Evolutionary conservation across 345 rosid species (phyloP), one percentile per base, ranked within the genome.

Genomic region (Balakata baccata): DNA sequence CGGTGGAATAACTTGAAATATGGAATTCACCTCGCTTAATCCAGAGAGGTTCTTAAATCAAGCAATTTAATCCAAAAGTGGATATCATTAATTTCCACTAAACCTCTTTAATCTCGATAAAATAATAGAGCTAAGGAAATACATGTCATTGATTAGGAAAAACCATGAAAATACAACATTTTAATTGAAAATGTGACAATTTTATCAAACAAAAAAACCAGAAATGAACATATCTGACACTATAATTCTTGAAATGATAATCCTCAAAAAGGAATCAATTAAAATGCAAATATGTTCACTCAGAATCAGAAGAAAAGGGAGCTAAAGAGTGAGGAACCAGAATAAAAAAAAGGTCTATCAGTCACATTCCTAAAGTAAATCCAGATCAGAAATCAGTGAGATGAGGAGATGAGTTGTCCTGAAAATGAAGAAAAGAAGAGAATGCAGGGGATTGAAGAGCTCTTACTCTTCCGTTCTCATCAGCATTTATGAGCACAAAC

Each of bases 401-500:
- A 64, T 13, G 34, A 29, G 11, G 23, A 71, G 59, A 65, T 41
- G 53, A 68, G 72, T 2, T 3, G 1, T 4, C 47, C 64, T 11
- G 1, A 74, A 56, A 54, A 22, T 1, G 12, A 45, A 64, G 69
- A 25, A 57, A 57, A 34, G 41, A 76, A 71, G 3, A 25, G 74
- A 64, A 29, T 29, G 34, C 34, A 29, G 34, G 34, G 34, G 34
- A 78, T 56, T 46, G 17, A 38, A 66, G 75, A 74, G 11, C 49
- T 38, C 93, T 78, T 84, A 93, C 98, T 82, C 92, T 81, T 22
- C 83, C 89, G 79, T 71, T 85, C 83, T 94, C 98, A 67, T 94
- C 98, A 17, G 97, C 97, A 86, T 92, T 94, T 57, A 94, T 92
- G 51, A 92, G 87, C 50, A 92, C 96, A 81, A 94, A 92, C 83